Base-by-base conservation (phyloP, 2,329 filamentous ascomycete genomes). In the Phialophora expanda region DNA sequence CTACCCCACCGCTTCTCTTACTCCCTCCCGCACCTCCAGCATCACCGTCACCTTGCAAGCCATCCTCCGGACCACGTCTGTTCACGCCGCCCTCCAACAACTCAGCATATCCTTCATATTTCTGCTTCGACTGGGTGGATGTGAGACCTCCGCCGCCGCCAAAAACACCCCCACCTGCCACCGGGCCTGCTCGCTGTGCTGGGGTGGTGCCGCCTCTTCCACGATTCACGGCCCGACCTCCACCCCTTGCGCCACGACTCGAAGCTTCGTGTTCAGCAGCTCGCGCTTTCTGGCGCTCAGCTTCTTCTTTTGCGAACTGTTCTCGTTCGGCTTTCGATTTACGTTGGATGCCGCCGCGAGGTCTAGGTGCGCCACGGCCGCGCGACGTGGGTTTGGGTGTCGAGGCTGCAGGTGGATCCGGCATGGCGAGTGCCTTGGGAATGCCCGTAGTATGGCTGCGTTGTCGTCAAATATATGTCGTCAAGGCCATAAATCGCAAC, bases 1-100 rank as follows among this genome's bases (percentile, higher is more conserved):
- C 61, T 54, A 8, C 68, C 66, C 7, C 66, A 65, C 66, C 78
- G 28, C 67, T 72, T 73, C 63, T 73, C 65, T 72, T 72, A 61
- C 61, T 74, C 64, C 72, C 75, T 34, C 66, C 74, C 70, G 69
- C 75, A 64, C 69, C 74, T 69, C 70, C 72, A 66, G 61, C 66
- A 46, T 53, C 68, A 69, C 66, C 73, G 26, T 69, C 62, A 22
- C 62, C 67, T 30, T 71, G 70, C 14, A 73, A 71, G 22, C 72
- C 70, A 22, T 70, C 64, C 59, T 74, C 68, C 34, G 12, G 22
- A 14, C n/a, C 46, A 14, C 53, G 62, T 56, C 61, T 59, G 22
- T 26, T 56, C 51, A 56, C 56, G 14, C 41, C 44, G 28, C 64
- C 56, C 20, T 63, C 64, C 41, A 66, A 30, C 74, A 75, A 56